Evolutionary conservation across 2,329 filamentous ascomycete species (phyloP).

Genomic region (Microthyrium microscopicum): DNA sequence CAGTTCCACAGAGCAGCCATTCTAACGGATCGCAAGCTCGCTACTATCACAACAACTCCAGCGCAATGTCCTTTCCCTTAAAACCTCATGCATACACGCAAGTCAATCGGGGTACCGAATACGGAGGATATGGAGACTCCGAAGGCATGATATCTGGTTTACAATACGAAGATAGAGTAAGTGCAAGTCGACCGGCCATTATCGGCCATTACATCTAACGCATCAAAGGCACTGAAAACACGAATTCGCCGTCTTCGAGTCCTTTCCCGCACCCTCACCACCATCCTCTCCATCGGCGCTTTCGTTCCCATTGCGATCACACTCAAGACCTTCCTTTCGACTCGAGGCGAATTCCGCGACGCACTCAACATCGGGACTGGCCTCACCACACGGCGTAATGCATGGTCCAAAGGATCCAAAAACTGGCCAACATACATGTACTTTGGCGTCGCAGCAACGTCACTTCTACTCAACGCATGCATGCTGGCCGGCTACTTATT

Average conservation of each 20-base stretch:
- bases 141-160: too few species aligned
- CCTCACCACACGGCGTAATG: constrained; percentile 17
- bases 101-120: too few species aligned
- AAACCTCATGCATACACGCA: too few species aligned
- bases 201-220: not conserved
- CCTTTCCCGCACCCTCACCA: constrained; percentile 18
- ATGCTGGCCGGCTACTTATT: constrained; percentile 19
- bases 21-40: too few species aligned
- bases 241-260: constrained; percentile 22
- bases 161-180: not conserved
- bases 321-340: constrained; percentile 21
- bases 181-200: too few species aligned
- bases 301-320: constrained; percentile 21
- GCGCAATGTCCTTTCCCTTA: too few species aligned
- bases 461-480: constrained; percentile 18
- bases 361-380: constrained; percentile 9
- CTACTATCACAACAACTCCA: too few species aligned
- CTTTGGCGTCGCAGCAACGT: constrained; percentile 17
- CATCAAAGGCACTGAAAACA: constrained; percentile 16
- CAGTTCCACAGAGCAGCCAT: too few species aligned
- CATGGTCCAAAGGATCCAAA: constrained; percentile 22
- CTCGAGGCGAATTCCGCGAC: constrained; percentile 15
- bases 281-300: constrained; percentile 19
- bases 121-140: too few species aligned
- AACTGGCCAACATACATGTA: constrained; percentile 26